Conservation (phyloP, 352 stramenopile species). For the Plasmopara halstedii region DNA sequence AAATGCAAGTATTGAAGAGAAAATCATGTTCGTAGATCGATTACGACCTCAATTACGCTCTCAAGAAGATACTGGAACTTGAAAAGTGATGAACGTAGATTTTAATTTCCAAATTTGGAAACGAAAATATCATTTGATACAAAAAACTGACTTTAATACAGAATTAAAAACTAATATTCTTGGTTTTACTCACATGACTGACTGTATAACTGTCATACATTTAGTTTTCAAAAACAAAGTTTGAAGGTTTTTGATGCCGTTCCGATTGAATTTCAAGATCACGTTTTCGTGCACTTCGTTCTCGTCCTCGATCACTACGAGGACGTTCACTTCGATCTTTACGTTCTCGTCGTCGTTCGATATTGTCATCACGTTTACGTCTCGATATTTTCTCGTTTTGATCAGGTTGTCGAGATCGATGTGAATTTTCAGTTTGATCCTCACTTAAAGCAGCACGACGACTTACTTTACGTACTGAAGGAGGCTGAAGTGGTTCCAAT, state of each 20-base stretch:
- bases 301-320: constrained; percentile 7
- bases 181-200: no score
- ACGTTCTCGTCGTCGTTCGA: constrained; percentile 3
- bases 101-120: no score
- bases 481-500: constrained; percentile 5
- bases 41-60: constrained; percentile 12
- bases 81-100: no score
- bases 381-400: not conserved
- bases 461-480: constrained; percentile 6
- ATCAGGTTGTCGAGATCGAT: constrained; percentile 7
- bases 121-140: no score
- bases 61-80: no score
- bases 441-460: constrained; percentile 12
- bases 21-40: constrained; percentile 32
- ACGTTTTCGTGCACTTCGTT: constrained; percentile 5
- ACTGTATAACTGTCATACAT: no score
- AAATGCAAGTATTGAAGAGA: constrained; percentile 14
- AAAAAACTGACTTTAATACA: no score
- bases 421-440: not conserved
- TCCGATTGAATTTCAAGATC: no score
- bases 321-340: constrained; percentile 5
- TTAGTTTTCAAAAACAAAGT: no score
- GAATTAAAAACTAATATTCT: no score
- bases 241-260: no score
- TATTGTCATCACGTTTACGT: constrained; percentile 3